Evolutionary conservation across 306 rosid species (phyloP).

Genomic region (Boehmeria nivea): DNA sequence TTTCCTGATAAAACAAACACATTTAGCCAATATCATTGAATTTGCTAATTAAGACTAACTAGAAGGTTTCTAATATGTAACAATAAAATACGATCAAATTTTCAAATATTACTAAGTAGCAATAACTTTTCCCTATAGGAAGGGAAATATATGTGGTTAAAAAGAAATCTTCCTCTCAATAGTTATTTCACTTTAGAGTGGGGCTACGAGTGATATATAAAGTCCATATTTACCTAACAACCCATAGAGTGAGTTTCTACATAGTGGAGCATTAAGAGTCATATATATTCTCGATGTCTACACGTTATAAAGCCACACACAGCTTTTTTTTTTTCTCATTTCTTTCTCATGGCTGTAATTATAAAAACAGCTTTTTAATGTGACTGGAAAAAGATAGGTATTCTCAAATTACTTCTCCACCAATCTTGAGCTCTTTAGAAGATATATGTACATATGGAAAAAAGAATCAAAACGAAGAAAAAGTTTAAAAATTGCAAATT

Average conservation of each 20-base stretch:
- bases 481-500: background rate
- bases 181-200: background rate
- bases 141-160: background rate
- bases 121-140: background rate
- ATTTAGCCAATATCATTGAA: too few species aligned
- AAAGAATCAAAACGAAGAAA: too few species aligned
- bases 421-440: too few species aligned
- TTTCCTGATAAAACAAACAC: too few species aligned
- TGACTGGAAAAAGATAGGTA: too few species aligned
- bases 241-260: background rate
- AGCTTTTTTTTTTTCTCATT: background rate
- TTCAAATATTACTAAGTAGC: background rate
- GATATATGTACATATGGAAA: too few species aligned
- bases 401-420: too few species aligned
- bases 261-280: slow-evolving; percentile 10
- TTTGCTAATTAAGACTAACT: too few species aligned
- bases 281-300: background rate
- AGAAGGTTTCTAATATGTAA: too few species aligned
- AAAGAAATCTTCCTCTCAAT: background rate
- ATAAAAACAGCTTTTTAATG: too few species aligned
- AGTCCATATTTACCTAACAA: slow-evolving; percentile 7
- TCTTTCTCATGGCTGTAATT: background rate
- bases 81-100: too few species aligned
- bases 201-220: background rate
- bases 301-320: background rate